Percentiles rank a stretch among this genome's conserved stretches.
Conservation (phyloP, 106 monocot species). For the Dendrobium chrysotoxum region DNA sequence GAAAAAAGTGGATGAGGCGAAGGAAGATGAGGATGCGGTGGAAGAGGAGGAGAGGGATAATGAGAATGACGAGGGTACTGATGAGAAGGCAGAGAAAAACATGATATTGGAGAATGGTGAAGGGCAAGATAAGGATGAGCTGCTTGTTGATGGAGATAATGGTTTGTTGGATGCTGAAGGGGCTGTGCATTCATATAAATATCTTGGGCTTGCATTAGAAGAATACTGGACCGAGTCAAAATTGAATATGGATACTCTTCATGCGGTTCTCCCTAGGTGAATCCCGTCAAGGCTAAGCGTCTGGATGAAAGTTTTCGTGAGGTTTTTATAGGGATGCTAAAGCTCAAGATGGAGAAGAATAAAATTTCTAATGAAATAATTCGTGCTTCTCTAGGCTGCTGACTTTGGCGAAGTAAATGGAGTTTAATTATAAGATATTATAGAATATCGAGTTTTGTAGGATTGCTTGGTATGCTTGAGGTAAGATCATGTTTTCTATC, state of each 20-base stretch:
- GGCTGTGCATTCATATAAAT: neutral
- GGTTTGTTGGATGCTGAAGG: neutral
- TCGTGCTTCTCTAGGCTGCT: neutral
- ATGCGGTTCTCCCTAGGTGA: neutral
- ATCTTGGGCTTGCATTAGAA: conserved; percentile 3
- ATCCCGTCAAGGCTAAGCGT: neutral
- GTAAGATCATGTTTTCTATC: neutral
- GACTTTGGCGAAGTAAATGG: neutral
- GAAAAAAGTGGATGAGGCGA: neutral
- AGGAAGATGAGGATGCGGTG: neutral
- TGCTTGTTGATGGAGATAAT: conserved; percentile 1
- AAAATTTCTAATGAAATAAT: neutral
- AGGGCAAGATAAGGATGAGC: neutral
- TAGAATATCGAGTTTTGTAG: neutral
- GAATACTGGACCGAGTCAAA: conserved; percentile 1
- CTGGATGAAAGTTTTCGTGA: neutral
- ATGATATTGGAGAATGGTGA: neutral
- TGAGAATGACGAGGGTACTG: neutral
- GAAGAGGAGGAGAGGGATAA: neutral
- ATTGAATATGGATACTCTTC: conserved; percentile 3
- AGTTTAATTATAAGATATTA: neutral
- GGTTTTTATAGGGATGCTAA: neutral
- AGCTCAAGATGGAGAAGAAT: conserved; percentile 5
- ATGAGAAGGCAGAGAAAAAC: neutral
- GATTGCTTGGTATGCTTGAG: neutral